Base-by-base conservation (phyloP, 768 basidiomycete species). In the Zangia roseola region DNA sequence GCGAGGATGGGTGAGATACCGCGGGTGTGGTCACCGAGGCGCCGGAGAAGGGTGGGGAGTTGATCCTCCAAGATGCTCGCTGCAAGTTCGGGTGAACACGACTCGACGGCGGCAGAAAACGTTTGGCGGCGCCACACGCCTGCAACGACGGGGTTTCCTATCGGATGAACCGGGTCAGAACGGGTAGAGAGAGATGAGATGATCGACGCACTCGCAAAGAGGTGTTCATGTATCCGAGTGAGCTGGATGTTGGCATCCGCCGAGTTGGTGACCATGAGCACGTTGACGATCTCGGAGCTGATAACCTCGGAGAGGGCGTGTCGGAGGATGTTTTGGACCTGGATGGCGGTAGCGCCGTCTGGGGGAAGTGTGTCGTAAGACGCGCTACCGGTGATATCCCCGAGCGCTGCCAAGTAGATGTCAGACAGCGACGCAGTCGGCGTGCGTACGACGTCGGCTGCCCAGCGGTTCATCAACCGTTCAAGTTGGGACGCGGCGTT, bases 81-180 rank as follows among this genome's bases (percentile, higher is more conserved):
- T 1, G 81, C 76, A 78, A 90, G 86, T 43, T 86, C 83, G 6
- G 83, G 79, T 0, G 88, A 83, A 66, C 84, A 86, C 1, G 77
- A 65, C 28, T 91, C 88, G 44, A 94, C 86, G 5, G 91, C 89
- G 0, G 91, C 91, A 10, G 87, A 85, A 69, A 91, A 92, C 3
- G 91, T 93, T 63, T 94, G 91, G 10, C 90, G 81, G 20, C 91
- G 81, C 91, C 91, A 94, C 17, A 94, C 91, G 34, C 81, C 79
- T 0, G 91, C 91, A n/a, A 94, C 89, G 5, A 88, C 84, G 12
- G 91, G 84, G 60, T 93, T 88, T 43, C 88, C 89, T 92, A 17
- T 33, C 7, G 26, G 25, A 28, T 12, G 13, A 24, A 13, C 9
- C 17, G 58, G 36, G 44, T 26, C 40, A 35, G 21, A 39, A 33